phyloP scores from a whole-genome alignment of 2,329 filamentous ascomycete genomes.

The Alternaria sp. region DNA sequence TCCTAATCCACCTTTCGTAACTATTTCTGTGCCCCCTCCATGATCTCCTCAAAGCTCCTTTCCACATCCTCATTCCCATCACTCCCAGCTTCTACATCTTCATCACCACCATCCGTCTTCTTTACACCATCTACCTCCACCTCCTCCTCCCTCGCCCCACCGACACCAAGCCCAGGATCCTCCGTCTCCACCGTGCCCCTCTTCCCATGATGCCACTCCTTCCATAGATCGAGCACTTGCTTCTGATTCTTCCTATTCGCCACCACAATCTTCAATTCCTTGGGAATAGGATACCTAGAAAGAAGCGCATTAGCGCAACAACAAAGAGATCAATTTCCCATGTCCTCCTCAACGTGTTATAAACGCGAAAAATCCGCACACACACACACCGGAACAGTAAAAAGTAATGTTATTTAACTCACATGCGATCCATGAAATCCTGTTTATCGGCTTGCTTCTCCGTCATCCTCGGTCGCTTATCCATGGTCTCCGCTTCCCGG shows the following conservation, averaged over 20 bases:
- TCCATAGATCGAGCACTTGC: constrained; percentile 26
- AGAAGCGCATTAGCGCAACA: too few relatives aligned
- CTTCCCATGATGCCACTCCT: constrained; percentile 33
- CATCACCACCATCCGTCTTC: not conserved
- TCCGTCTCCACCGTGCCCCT: constrained; percentile 1
- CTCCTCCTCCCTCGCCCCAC: not conserved
- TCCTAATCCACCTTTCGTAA: not conserved
- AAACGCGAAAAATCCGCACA: too few relatives aligned
- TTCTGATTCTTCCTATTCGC: not conserved
- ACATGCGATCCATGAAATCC: constrained; percentile 14
- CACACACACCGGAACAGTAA: too few relatives aligned
- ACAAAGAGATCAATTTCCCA: too few relatives aligned
- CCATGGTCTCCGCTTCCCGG: constrained; percentile 25
- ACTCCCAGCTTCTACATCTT: not conserved
- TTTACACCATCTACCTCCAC: too few relatives aligned
- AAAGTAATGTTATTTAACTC: too few relatives aligned
- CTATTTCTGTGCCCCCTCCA: not conserved
- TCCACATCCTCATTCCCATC: not conserved
- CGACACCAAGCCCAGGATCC: not conserved
- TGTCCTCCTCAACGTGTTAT: too few relatives aligned
- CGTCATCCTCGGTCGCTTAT: constrained; percentile 14
- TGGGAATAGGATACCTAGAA: constrained; percentile 14
- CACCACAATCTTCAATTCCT: constrained; percentile 18
- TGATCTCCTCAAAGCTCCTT: not conserved
- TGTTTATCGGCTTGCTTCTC: constrained; percentile 23